phyloP scores from a whole-genome alignment of 371 early-diverging fungal genomes.

The Lichtheimia corymbifera region DNA sequence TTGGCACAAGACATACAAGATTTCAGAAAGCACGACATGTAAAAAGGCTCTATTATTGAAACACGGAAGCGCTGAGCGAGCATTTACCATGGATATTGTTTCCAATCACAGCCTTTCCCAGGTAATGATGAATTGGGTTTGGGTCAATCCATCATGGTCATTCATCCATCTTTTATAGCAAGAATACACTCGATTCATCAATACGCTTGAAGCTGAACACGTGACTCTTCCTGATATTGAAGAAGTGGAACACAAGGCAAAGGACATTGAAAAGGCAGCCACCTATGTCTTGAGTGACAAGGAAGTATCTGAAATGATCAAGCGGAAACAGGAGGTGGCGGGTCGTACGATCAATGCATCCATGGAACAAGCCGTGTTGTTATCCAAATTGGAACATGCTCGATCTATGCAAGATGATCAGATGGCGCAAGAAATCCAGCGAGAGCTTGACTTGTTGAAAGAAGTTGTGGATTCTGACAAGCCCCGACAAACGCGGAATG shows the following conservation, averaged over 20 bases:
- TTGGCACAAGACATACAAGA: constrained; percentile 64
- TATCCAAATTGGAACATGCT: constrained; percentile 38
- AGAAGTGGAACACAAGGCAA: constrained; percentile 54
- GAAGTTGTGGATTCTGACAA: background rate
- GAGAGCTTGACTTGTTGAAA: constrained; percentile 1
- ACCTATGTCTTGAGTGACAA: constrained; percentile 68
- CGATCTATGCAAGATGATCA: constrained; percentile 3
- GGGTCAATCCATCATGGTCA: too few species aligned
- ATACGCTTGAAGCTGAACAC: constrained; percentile 52
- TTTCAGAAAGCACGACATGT: constrained; percentile 54
- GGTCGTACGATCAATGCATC: constrained; percentile 39
- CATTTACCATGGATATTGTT: constrained; percentile 74
- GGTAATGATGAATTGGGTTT: constrained; percentile 11
- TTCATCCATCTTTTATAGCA: constrained; percentile 28
- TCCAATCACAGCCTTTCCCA: constrained; percentile 71
- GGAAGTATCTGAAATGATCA: constrained; percentile 64
- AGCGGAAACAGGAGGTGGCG: constrained; percentile 38
- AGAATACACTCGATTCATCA: constrained; percentile 64
- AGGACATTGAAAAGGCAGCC: constrained; percentile 59
- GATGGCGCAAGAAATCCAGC: background rate
- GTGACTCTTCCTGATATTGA: constrained; percentile 49
- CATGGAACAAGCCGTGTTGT: constrained; percentile 56
- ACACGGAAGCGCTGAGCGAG: constrained; percentile 69
- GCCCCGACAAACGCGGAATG: background rate
- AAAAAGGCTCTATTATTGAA: constrained; percentile 63